phyloP scores from a whole-genome alignment of 2,329 filamentous ascomycete genomes.

The Huntiella decipiens region DNA sequence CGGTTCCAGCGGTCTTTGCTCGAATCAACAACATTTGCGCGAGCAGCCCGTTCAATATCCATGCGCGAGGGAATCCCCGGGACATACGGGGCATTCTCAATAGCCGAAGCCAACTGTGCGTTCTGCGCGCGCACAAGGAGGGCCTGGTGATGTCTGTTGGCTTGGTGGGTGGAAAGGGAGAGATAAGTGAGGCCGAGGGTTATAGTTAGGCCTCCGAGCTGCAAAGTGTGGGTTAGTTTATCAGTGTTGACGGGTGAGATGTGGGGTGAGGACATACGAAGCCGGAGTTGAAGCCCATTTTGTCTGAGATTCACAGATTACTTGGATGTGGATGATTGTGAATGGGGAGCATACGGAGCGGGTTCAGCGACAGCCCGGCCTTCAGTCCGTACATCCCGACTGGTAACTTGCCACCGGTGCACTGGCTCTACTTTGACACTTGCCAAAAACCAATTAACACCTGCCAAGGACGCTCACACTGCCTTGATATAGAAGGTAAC shows the following conservation, averaged over 20 bases:
- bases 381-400: neutral
- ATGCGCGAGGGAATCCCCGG: constrained; percentile 30
- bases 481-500: too few relatives aligned
- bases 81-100: constrained; percentile 26
- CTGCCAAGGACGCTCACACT: too few relatives aligned
- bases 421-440: too few relatives aligned
- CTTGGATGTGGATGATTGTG: too few relatives aligned
- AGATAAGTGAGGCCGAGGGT: constrained; percentile 58
- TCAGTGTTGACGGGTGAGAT: neutral
- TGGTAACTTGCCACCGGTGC: too few relatives aligned
- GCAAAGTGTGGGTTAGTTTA: neutral
- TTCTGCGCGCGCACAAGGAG: constrained; percentile 38
- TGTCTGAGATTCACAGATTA: constrained; percentile 9
- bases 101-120: constrained; percentile 31
- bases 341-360: too few relatives aligned
- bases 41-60: constrained; percentile 30
- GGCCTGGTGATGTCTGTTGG: constrained; percentile 42
- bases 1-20: constrained; percentile 64
- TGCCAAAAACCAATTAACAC: too few relatives aligned
- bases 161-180: constrained; percentile 48
- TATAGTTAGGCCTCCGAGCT: constrained; percentile 60
- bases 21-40: constrained; percentile 40
- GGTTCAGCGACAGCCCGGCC: too few relatives aligned
- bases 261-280: constrained; percentile 38
- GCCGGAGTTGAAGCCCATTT: constrained; percentile 56